A percentile compares a stretch with the other conserved stretches of the same genome.
Evolutionary conservation across 306 rosid species (phyloP).

Genomic region (Cyclanthera cordifolia): DNA sequence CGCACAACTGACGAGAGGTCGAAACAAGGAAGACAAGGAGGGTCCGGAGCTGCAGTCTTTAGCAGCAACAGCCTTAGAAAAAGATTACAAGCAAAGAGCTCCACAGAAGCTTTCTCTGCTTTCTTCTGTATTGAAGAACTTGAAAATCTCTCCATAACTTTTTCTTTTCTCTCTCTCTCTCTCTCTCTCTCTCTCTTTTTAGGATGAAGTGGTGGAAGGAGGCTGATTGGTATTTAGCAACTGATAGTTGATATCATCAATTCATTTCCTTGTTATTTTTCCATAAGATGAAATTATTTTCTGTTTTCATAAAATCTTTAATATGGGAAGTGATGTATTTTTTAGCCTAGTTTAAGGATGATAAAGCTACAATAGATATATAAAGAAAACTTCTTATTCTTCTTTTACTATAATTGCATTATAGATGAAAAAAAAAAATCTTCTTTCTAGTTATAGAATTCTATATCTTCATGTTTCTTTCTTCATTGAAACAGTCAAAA

Average conservation of each 20-base stretch:
- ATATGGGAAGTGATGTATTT: no score
- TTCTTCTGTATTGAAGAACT: constrained; percentile 54
- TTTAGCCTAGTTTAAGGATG: neutral
- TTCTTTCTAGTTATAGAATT: no score
- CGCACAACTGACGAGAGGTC: constrained; percentile 67
- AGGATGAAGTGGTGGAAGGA: neutral
- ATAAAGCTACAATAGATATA: neutral
- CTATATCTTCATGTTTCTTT: no score
- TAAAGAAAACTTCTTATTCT: constrained; percentile 1
- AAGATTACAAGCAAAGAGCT: constrained; percentile 88
- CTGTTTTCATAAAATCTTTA: no score
- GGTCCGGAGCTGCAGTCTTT: constrained; percentile 70
- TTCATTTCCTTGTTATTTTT: constrained; percentile 10
- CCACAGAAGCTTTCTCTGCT: constrained; percentile 80
- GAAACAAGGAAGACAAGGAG: constrained; percentile 87
- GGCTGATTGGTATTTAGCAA: neutral
- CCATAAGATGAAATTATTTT: neutral
- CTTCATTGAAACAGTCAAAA: no score
- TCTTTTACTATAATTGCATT: neutral
- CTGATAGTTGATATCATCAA: neutral
- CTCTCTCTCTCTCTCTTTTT: neutral
- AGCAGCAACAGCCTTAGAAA: constrained; percentile 71
- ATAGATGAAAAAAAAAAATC: no score
- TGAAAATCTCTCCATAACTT: constrained; percentile 63
- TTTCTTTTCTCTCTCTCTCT: neutral